Evolutionary conservation across 129 eudicot genomes (phyloP).

Genomic region (Centaurea solstitialis): DNA sequence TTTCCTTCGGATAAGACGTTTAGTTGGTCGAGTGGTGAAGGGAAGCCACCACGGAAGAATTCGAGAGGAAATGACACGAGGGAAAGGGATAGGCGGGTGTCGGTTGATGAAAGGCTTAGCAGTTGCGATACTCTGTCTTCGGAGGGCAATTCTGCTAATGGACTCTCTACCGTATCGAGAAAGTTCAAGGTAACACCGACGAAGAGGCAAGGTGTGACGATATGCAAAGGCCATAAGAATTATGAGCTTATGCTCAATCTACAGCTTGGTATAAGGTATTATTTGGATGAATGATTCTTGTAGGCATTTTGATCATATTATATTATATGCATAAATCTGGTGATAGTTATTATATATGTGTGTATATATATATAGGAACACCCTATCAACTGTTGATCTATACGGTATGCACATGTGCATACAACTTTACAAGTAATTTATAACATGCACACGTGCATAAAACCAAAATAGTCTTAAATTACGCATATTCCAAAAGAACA

Average conservation of each 20-base stretch:
- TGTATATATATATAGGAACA: too few relatives aligned
- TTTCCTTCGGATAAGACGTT: slow-evolving; percentile 72
- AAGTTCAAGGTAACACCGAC: slow-evolving; percentile 42
- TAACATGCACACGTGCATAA: too few relatives aligned
- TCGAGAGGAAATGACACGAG: slow-evolving; percentile 18
- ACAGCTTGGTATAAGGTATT: slow-evolving; percentile 95
- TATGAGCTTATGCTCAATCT: slow-evolving; percentile 94
- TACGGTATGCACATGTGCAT: too few relatives aligned
- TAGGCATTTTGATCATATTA: not conserved
- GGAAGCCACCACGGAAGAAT: slow-evolving; percentile 28
- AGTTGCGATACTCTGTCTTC: not conserved
- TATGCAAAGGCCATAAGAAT: slow-evolving; percentile 84
- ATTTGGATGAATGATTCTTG: not conserved
- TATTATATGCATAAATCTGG: not conserved
- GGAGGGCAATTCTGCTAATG: slow-evolving; percentile 25
- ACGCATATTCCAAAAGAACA: too few relatives aligned
- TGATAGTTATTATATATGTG: not conserved
- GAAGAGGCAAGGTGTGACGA: slow-evolving; percentile 70
- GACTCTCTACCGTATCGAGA: slow-evolving; percentile 4
- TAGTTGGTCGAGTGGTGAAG: slow-evolving; percentile 40
- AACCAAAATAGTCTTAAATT: too few relatives aligned
- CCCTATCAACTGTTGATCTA: too few relatives aligned
- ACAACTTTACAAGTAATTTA: too few relatives aligned
- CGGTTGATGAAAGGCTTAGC: slow-evolving; percentile 46
- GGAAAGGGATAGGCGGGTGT: slow-evolving; percentile 33